Conservation (phyloP, 2,329 filamentous ascomycete genomes). For the Venturiaceae sp. region DNA sequence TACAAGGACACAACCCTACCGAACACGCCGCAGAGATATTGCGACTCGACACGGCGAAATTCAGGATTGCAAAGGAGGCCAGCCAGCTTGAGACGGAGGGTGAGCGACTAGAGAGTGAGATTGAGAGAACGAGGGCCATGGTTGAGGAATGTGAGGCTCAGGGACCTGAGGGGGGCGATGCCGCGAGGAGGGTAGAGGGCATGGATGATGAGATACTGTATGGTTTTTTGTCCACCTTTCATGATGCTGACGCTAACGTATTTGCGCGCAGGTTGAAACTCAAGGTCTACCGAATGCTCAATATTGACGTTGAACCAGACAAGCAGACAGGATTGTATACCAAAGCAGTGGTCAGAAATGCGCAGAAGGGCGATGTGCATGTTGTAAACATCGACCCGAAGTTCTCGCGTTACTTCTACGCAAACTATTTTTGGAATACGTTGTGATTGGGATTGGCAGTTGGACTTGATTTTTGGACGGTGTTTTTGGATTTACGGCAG, state of each 20-base stretch:
- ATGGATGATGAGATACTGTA: constrained; percentile 39
- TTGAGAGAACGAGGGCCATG: constrained; percentile 63
- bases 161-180: constrained; percentile 64
- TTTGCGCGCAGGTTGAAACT: constrained; percentile 56
- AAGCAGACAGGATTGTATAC: constrained; percentile 65
- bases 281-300: constrained; percentile 83
- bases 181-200: constrained; percentile 33
- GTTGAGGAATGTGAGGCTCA: constrained; percentile 79
- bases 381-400: constrained; percentile 91
- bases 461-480: neutral
- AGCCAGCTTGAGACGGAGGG: constrained; percentile 87
- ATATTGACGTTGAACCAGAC: constrained; percentile 82
- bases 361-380: constrained; percentile 81
- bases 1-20: constrained; percentile 63
- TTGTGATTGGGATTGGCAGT: constrained; percentile 39
- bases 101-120: constrained; percentile 75
- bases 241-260: neutral
- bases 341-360: constrained; percentile 77
- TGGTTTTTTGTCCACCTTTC: constrained; percentile 14
- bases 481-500: neutral
- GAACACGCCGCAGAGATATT: constrained; percentile 79
- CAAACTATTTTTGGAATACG: constrained; percentile 92
- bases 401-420: constrained; percentile 84
- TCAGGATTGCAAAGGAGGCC: constrained; percentile 85
- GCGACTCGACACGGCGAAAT: constrained; percentile 84